phyloP scores from a whole-genome alignment of 2,329 filamentous ascomycete genomes.

The Botrytis fabae region DNA sequence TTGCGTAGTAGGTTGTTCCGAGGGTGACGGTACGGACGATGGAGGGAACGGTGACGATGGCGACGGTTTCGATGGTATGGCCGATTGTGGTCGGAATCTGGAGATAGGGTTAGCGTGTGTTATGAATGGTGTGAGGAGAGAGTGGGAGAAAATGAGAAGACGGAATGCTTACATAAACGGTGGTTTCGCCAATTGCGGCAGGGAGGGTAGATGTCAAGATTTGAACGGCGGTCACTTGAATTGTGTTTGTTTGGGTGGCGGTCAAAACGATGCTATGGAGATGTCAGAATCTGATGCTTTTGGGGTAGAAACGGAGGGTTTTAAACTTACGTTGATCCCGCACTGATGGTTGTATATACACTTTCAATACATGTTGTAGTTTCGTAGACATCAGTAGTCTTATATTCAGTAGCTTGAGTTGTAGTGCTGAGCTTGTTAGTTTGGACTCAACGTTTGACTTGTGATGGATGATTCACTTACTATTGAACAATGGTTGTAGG shows the following conservation, averaged over 20 bases:
- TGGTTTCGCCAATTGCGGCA: constrained; percentile 34
- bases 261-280: constrained; percentile 40
- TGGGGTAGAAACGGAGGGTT: accelerated
- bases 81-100: constrained; percentile 24
- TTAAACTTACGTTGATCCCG: constrained; percentile 40
- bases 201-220: constrained; percentile 33
- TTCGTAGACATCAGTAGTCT: constrained; percentile 37
- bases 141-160: not conserved
- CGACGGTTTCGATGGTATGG: constrained; percentile 32
- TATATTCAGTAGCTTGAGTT: constrained; percentile 7
- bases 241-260: constrained; percentile 47
- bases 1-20: constrained; percentile 5
- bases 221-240: constrained; percentile 44
- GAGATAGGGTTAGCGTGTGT: constrained; percentile 29
- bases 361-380: constrained; percentile 42
- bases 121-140: too few species aligned
- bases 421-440: constrained; percentile 15
- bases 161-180: constrained; percentile 22
- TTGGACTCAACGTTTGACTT: not conserved
- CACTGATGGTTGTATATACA: constrained; percentile 36
- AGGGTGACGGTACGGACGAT: constrained; percentile 31
- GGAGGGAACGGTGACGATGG: constrained; percentile 33
- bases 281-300: not conserved
- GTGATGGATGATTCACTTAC: constrained; percentile 30
- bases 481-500: constrained; percentile 40